These are phyloP conservation scores for Claviceps sp. DNA, from an alignment of 2,329 filamentous ascomycete genomes.

Conservation along the genomic window DNA sequence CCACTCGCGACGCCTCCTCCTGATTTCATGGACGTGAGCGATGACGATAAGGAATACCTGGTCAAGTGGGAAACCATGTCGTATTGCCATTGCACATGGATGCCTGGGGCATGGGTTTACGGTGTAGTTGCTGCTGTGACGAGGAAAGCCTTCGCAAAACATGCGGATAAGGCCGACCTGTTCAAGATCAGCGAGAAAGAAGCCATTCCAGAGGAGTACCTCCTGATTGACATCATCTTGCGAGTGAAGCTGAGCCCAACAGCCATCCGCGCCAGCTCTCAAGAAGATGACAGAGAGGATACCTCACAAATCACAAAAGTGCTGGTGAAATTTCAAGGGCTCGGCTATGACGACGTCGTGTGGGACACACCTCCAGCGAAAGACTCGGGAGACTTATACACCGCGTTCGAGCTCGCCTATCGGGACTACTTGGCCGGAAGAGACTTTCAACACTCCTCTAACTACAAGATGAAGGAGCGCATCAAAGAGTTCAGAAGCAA, in stretches of 20 bases:
- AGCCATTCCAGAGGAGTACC: slow-evolving; percentile 75
- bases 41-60: slow-evolving; percentile 77
- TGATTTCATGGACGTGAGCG: slow-evolving; percentile 30
- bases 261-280: slow-evolving; percentile 39
- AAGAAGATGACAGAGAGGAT: slow-evolving; percentile 56
- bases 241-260: slow-evolving; percentile 46
- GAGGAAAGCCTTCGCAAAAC: slow-evolving; percentile 65
- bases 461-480: slow-evolving; percentile 49
- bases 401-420: slow-evolving; percentile 71
- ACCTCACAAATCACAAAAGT: slow-evolving; percentile 61
- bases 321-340: slow-evolving; percentile 82
- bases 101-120: slow-evolving; percentile 79
- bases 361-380: slow-evolving; percentile 72
- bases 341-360: slow-evolving; percentile 79
- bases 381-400: slow-evolving; percentile 53
- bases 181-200: slow-evolving; percentile 57
- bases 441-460: slow-evolving; percentile 48
- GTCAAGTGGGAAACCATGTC: slow-evolving; percentile 76
- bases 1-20: slow-evolving; percentile 31
- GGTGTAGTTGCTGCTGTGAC: slow-evolving; percentile 50
- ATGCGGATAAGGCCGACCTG: slow-evolving; percentile 42
- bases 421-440: slow-evolving; percentile 71
- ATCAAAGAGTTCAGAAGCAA: slow-evolving; percentile 52
- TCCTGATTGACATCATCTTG: slow-evolving; percentile 81
- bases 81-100: slow-evolving; percentile 75